Evolutionary conservation across 352 stramenopile genomes (phyloP).

Genomic region (Plasmopara muralis): DNA sequence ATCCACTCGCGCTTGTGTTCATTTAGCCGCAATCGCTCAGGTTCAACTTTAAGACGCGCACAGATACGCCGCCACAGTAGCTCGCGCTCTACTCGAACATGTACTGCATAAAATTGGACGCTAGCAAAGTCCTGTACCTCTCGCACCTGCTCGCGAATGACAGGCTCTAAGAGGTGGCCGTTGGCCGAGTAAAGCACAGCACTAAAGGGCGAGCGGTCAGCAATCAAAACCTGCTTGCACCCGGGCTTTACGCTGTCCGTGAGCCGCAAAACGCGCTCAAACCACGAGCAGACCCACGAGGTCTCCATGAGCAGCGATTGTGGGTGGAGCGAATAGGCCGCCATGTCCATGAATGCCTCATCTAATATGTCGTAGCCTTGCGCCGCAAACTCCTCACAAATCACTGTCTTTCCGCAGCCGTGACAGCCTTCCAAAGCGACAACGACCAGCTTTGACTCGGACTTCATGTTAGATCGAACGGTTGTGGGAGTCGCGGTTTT

Average conservation of each 20-base stretch:
- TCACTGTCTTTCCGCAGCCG: slow-evolving; percentile 76
- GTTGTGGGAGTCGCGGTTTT: too few species aligned
- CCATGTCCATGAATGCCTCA: slow-evolving; percentile 88
- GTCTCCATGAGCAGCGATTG: slow-evolving; percentile 89
- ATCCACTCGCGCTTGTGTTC: slow-evolving; percentile 84
- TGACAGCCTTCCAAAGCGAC: slow-evolving; percentile 86
- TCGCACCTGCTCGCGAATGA: slow-evolving; percentile 78
- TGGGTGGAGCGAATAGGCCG: slow-evolving; percentile 73
- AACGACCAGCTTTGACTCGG: slow-evolving; percentile 65
- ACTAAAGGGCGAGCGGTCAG: slow-evolving; percentile 79
- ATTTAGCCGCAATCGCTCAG: slow-evolving; percentile 67
- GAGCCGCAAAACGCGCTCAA: slow-evolving; percentile 78
- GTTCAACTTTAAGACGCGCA: slow-evolving; percentile 50
- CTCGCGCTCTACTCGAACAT: slow-evolving; percentile 70
- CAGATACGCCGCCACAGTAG: slow-evolving; percentile 74
- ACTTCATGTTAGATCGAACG: slow-evolving; percentile 17
- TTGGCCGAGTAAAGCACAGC: slow-evolving; percentile 76
- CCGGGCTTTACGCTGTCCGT: slow-evolving; percentile 39
- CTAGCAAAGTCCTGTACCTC: slow-evolving; percentile 68
- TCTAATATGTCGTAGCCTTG: slow-evolving; percentile 77
- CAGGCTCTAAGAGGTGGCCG: slow-evolving; percentile 64
- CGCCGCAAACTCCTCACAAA: slow-evolving; percentile 68
- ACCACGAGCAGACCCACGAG: slow-evolving; percentile 87
- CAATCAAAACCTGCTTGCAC: slow-evolving; percentile 67
- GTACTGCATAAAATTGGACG: slow-evolving; percentile 82